These are phyloP conservation scores for Ramalina peruviana DNA, from an alignment of 495 filamentous ascomycete species.

Conservation along the genomic window DNA sequence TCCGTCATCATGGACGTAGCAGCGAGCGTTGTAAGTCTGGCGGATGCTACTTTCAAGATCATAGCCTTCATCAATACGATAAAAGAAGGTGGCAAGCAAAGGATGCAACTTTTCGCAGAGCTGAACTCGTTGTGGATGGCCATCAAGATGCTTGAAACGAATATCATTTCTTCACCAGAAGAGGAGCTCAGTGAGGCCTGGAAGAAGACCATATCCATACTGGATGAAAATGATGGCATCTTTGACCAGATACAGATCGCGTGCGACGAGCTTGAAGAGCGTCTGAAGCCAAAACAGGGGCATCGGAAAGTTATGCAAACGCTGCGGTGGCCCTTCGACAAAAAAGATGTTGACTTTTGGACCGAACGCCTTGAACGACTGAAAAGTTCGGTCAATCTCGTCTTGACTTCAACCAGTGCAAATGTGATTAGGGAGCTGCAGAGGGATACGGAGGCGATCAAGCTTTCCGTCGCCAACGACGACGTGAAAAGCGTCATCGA, in stretches of 20 bases:
- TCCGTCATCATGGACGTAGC: too few species aligned
- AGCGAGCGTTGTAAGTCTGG: constrained; percentile 3
- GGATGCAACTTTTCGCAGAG: constrained; percentile 8
- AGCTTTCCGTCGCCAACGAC: constrained; percentile 2
- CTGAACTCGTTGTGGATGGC: constrained; percentile 11
- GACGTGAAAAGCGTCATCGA: constrained; percentile 8
- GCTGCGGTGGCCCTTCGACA: constrained; percentile 9
- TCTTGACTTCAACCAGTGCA: constrained; percentile 4
- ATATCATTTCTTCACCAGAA: constrained; percentile 3
- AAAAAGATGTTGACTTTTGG: constrained; percentile 5
- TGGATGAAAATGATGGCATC: constrained; percentile 3
- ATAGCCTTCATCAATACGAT: constrained; percentile 8
- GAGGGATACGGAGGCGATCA: constrained; percentile 4
- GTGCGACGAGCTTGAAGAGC: background rate
- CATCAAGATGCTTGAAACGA: constrained; percentile 8
- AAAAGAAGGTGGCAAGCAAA: constrained; percentile 11
- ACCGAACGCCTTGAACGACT: constrained; percentile 7
- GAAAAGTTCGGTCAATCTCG: constrained; percentile 6
- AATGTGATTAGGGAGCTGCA: constrained; percentile 5
- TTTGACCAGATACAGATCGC: constrained; percentile 7
- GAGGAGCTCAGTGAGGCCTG: constrained; percentile 6
- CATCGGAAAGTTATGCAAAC: constrained; percentile 10
- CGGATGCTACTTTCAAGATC: constrained; percentile 8
- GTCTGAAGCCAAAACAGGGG: constrained; percentile 7
- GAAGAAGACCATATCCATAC: constrained; percentile 6